A percentile compares a stretch with the other conserved stretches of the same genome.
Conservation (phyloP, 2,329 filamentous ascomycete species). For the Pseudogymnoascus sp. region DNA sequence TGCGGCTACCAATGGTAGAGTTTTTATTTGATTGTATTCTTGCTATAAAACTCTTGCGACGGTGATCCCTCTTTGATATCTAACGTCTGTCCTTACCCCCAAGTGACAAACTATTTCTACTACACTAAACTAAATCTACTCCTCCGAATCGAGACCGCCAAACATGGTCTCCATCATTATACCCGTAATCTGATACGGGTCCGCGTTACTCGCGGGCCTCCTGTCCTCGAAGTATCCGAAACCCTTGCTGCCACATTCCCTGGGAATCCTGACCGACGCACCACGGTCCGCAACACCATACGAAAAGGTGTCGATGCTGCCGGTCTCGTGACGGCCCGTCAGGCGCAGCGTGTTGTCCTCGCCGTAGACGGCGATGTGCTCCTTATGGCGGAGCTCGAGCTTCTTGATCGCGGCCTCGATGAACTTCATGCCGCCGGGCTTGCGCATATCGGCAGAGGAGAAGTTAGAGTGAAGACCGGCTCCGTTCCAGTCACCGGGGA, state of each 20-base stretch:
- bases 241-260: constrained; percentile 75
- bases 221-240: constrained; percentile 92
- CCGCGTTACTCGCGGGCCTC: constrained; percentile 75
- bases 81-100: constrained; percentile 4
- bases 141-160: constrained; percentile 7
- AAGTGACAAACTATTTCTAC: constrained; percentile 8
- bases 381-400: constrained; percentile 66
- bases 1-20: not conserved
- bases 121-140: not conserved
- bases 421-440: constrained; percentile 87
- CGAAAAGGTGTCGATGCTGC: constrained; percentile 84
- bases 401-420: constrained; percentile 85
- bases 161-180: constrained; percentile 31
- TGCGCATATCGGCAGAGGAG: constrained; percentile 80
- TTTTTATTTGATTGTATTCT: constrained; percentile 6
- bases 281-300: constrained; percentile 96
- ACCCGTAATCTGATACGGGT: constrained; percentile 64
- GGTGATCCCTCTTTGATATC: constrained; percentile 3
- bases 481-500: constrained; percentile 94
- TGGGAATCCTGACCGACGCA: constrained; percentile 85
- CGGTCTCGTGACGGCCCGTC: constrained; percentile 91
- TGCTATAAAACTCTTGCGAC: constrained; percentile 7
- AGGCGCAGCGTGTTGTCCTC: constrained; percentile 93
- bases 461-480: constrained; percentile 92
- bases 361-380: constrained; percentile 90